Evolutionary conservation across 192 early-diverging fungal species (phyloP), one percentile per base, ranked within the genome.

Genomic region (Podila clonocystis): DNA sequence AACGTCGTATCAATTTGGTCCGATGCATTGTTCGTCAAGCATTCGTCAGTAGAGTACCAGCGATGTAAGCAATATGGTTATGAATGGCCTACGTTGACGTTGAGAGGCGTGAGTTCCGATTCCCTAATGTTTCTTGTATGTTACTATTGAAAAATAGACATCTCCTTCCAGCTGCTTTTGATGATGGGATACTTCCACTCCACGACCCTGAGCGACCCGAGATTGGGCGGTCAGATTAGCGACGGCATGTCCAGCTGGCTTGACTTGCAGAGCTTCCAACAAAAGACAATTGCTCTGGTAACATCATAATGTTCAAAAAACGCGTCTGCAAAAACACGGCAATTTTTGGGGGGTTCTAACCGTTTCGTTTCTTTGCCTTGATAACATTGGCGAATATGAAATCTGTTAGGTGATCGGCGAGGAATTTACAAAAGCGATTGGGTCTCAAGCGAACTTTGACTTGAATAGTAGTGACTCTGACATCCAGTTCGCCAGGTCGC

Each of bases 1-100:
- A 68, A 59, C 26, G 66, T 70, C 2, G 11, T 80, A 5, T 63
- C 62, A 33, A 65, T 80, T 61, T 80, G 77, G 77, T 80, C 77
- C 62, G 77, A 80, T 33, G 9, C 77, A 4, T 65, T 69, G 58
- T 58, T 80, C 30, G 62, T 80, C 30, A 80, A 67, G 52, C 77
- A 72, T 60, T 60, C 77, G 0, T 72, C 77, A 6, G 26, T 58
- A 8, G 77, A 68, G 2, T 80, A 80, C 31, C 77, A 80, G 28
- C 67, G 45, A 55, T 80, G 77, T 80, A 73, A 57, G 76, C 28
- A 5, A 9, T 49, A 8, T 65, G 26, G 4, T 15, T 29, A 50
- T 58, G 9, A 34, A 7, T 31, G 50, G 1, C 17, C 2, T 33
- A 2, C 20, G 34, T 20, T n/a, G 19, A 11, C 20, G 9, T 63